These are phyloP conservation scores for Phytophthora pistaciae DNA, from an alignment of 352 stramenopile genomes.

Conservation along the genomic window DNA sequence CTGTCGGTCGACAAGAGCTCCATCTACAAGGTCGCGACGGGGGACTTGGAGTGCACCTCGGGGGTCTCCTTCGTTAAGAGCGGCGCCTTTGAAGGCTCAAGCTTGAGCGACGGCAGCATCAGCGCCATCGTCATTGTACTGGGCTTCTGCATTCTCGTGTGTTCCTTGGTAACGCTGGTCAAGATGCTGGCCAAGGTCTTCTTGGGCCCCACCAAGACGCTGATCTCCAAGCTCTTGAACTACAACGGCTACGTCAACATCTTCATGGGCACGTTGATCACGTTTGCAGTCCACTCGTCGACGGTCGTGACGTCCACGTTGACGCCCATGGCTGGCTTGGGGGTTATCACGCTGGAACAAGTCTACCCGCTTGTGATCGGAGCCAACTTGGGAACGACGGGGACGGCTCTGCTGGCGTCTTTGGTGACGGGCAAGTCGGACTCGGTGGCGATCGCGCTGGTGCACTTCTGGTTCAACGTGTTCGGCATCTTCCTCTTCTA, in stretches of 20 bases:
- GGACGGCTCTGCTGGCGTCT: conserved; percentile 84
- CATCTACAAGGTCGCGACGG: conserved; percentile 41
- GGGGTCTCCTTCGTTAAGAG: conserved; percentile 40
- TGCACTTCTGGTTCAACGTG: conserved; percentile 94
- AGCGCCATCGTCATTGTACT: conserved; percentile 50
- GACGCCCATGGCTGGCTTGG: conserved; percentile 92
- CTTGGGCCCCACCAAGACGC: conserved; percentile 74
- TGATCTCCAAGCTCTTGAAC: conserved; percentile 87
- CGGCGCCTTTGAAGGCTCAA: conserved; percentile 36
- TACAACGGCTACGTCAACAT: conserved; percentile 92
- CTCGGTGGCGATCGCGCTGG: conserved; percentile 86
- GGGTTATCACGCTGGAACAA: conserved; percentile 84
- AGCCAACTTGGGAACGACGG: conserved; percentile 92
- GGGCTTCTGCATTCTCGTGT: conserved; percentile 51
- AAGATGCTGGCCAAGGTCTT: conserved; percentile 66
- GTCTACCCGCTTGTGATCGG: conserved; percentile 91
- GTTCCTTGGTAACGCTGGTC: conserved; percentile 48
- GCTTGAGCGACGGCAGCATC: conserved; percentile 44
- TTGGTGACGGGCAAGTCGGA: conserved; percentile 79
- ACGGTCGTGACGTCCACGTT: conserved; percentile 89
- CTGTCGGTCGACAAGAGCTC: conserved; percentile 40
- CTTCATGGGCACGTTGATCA: conserved; percentile 78
- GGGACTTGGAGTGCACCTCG: conserved; percentile 30
- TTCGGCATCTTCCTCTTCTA: conserved; percentile 92
- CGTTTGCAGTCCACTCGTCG: conserved; percentile 89